Conservation (phyloP, 2,329 filamentous ascomycete species). For the Alternaria sp. region DNA sequence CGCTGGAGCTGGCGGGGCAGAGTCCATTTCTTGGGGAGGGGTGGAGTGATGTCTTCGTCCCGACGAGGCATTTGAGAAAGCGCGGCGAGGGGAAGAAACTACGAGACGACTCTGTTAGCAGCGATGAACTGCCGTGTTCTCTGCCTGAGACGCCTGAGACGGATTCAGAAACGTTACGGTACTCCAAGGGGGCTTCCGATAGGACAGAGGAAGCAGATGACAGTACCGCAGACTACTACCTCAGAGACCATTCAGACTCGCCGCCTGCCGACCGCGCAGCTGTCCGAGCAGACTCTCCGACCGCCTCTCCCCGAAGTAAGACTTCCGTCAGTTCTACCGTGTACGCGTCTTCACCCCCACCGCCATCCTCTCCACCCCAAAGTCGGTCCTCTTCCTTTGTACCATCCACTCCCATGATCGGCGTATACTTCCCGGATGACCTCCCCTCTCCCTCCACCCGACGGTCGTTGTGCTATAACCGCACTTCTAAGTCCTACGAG, state of each 20-base stretch:
- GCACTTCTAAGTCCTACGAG: neutral
- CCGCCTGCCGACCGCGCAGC: neutral
- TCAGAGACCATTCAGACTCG: neutral
- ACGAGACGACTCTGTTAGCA: neutral
- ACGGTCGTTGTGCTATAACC: neutral
- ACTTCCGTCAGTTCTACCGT: neutral
- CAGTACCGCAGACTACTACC: neutral
- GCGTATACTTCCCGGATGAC: neutral
- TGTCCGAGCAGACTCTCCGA: neutral
- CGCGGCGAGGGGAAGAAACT: neutral
- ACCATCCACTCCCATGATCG: neutral
- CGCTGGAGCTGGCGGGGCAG: neutral
- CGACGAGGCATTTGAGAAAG: neutral
- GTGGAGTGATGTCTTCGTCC: neutral
- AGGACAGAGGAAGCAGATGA: neutral
- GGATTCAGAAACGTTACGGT: neutral
- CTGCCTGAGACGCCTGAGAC: accelerated
- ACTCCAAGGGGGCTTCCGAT: neutral
- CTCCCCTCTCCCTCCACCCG: neutral
- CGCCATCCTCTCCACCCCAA: neutral
- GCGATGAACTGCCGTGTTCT: neutral
- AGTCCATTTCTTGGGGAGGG: neutral
- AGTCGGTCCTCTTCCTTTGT: neutral
- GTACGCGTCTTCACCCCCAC: neutral
- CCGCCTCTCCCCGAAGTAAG: neutral